Evolutionary conservation across 164 flowering plant species (phyloP).

Genomic region (Umbilicus rupestris): DNA sequence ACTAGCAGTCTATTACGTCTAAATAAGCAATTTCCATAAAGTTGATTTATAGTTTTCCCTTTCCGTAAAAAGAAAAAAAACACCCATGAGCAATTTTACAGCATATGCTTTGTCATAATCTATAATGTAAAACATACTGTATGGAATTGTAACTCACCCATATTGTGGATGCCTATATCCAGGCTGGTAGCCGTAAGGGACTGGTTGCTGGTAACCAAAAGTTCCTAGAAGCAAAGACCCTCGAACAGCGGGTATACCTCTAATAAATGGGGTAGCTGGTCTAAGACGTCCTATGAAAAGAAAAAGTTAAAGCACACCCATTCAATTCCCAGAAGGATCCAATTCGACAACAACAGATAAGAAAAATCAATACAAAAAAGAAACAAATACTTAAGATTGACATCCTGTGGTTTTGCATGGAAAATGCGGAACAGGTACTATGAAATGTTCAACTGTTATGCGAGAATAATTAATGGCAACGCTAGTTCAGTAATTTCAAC

Average conservation of each 20-base stretch:
- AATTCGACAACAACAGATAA: too few species aligned
- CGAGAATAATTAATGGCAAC: neutral
- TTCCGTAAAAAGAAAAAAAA: neutral
- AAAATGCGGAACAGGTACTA: neutral
- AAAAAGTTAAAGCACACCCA: too few species aligned
- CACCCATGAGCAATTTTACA: too few species aligned
- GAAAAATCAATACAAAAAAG: neutral
- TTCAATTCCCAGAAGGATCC: too few species aligned
- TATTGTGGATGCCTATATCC: slow-evolving; percentile 68
- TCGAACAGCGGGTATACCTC: slow-evolving; percentile 41
- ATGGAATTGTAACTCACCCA: slow-evolving; percentile 44
- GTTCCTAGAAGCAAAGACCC: slow-evolving; percentile 52
- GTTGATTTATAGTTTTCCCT: neutral
- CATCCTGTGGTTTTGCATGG: neutral
- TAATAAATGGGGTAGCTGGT: slow-evolving; percentile 43
- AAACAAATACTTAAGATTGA: neutral
- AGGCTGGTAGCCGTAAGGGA: slow-evolving; percentile 67
- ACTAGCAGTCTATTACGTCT: neutral
- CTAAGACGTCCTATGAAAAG: slow-evolving; percentile 50
- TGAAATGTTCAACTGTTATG: neutral
- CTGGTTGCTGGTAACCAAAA: slow-evolving; percentile 72
- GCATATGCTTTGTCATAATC: neutral
- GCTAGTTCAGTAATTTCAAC: neutral
- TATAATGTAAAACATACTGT: neutral
- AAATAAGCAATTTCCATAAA: neutral